Conservation (phyloP, 768 basidiomycete species). For the Rhodotorula taiwanensis region DNA sequence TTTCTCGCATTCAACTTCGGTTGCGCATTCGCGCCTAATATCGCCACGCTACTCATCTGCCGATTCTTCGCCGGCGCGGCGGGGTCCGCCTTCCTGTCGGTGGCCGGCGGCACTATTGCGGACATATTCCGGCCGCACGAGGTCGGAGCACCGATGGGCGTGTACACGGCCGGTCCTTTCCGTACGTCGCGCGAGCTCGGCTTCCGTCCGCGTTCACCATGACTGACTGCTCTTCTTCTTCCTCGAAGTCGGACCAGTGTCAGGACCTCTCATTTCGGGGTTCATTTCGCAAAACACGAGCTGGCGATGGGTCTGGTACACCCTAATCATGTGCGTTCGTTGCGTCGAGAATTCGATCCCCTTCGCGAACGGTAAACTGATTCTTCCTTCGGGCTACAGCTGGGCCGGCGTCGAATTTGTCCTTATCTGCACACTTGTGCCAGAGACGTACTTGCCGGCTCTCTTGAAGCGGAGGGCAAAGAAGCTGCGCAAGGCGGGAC, state of each 20-base stretch:
- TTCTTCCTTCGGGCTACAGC: neutral
- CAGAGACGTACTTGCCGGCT: conserved; percentile 64
- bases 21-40: conserved; percentile 64
- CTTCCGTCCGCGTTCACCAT: neutral
- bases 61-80: conserved; percentile 56
- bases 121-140: conserved; percentile 46
- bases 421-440: conserved; percentile 52
- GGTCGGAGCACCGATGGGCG: conserved; percentile 49
- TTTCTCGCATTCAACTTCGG: conserved; percentile 24
- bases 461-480: conserved; percentile 47
- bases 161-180: conserved; percentile 56
- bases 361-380: neutral
- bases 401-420: conserved; percentile 59
- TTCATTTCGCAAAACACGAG: conserved; percentile 59
- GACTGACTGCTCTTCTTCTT: conserved; percentile 29
- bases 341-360: neutral
- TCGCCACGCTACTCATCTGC: conserved; percentile 56
- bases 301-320: conserved; percentile 63
- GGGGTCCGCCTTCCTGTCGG: conserved; percentile 57
- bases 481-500: conserved; percentile 57
- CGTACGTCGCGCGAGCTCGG: conserved; percentile 1
- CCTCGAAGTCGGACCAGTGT: conserved; percentile 39
- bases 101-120: conserved; percentile 58
- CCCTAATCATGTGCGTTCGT: conserved; percentile 51
- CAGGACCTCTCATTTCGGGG: conserved; percentile 55